Evolutionary conservation across 345 rosid species (phyloP).

Genomic region (Syzygium grande): DNA sequence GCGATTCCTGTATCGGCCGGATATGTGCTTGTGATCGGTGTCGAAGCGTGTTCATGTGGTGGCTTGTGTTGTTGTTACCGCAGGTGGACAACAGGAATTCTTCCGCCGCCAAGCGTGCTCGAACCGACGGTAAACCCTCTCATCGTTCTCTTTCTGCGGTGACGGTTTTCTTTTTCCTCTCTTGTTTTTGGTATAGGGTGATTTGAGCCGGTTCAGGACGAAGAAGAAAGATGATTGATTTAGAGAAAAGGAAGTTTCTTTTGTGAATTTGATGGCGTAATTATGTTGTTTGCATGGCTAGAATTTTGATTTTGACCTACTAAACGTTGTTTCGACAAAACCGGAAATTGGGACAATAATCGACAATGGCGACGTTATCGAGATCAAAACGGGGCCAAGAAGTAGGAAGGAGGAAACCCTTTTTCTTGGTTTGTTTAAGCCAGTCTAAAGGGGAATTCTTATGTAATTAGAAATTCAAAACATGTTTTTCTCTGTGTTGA

Average conservation of each 20-base stretch:
- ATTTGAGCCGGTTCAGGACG: neutral
- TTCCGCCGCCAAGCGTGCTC: conserved; percentile 87
- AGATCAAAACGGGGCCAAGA: neutral
- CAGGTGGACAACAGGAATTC: conserved; percentile 91
- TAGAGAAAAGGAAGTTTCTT: neutral
- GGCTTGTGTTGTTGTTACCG: neutral
- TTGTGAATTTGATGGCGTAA: neutral
- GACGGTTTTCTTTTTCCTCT: neutral
- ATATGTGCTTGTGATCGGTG: neutral
- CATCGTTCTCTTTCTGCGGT: neutral
- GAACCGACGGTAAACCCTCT: conserved; percentile 67
- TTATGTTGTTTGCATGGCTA: neutral
- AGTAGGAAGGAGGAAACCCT: neutral
- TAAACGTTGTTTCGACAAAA: neutral
- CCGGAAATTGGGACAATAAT: neutral
- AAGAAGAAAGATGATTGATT: neutral
- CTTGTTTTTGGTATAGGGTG: neutral
- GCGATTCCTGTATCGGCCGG: neutral
- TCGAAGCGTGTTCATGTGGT: neutral
- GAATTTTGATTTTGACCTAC: neutral
- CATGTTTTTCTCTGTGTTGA: neutral
- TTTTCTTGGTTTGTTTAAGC: neutral
- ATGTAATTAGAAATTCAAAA: neutral
- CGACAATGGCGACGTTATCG: neutral
- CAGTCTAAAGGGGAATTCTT: neutral